Conservation (phyloP, 352 stramenopile genomes). For the Blastocystis sp. region DNA sequence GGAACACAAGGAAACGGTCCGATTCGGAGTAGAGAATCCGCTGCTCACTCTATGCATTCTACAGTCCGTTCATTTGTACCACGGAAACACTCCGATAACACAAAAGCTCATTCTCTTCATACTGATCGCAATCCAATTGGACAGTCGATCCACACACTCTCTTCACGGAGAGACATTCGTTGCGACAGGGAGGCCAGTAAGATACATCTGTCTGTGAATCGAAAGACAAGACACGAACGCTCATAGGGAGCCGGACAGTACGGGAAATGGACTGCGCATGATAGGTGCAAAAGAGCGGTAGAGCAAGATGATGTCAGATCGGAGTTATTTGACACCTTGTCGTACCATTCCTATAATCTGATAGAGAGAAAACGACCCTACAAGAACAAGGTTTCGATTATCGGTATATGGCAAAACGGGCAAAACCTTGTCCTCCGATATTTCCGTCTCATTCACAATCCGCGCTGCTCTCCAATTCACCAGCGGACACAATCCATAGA, state of each 20-base stretch:
- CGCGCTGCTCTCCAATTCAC: neutral
- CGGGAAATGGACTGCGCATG: neutral
- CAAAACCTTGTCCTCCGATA: no score
- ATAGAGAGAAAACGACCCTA: neutral
- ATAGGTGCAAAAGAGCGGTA: neutral
- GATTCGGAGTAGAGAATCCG: neutral
- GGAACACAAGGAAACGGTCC: neutral
- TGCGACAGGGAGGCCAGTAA: neutral
- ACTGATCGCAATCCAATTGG: constrained; percentile 3
- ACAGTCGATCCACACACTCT: neutral
- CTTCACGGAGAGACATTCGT: constrained; percentile 1
- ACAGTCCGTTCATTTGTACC: no score
- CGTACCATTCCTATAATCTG: neutral
- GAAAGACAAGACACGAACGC: neutral
- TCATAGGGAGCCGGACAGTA: neutral
- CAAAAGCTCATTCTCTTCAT: neutral
- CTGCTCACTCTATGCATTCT: no score
- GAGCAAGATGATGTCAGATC: neutral
- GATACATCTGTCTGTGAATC: neutral
- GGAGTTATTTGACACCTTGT: neutral
- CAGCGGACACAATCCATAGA: neutral
- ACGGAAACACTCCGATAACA: neutral
- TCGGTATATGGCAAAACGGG: no score
- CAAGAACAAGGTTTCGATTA: no score
- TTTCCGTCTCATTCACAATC: no score